These are phyloP conservation scores for Pseudonitzschia pungens DNA, from an alignment of 108 stramenopile genomes.

Conservation along the genomic window DNA sequence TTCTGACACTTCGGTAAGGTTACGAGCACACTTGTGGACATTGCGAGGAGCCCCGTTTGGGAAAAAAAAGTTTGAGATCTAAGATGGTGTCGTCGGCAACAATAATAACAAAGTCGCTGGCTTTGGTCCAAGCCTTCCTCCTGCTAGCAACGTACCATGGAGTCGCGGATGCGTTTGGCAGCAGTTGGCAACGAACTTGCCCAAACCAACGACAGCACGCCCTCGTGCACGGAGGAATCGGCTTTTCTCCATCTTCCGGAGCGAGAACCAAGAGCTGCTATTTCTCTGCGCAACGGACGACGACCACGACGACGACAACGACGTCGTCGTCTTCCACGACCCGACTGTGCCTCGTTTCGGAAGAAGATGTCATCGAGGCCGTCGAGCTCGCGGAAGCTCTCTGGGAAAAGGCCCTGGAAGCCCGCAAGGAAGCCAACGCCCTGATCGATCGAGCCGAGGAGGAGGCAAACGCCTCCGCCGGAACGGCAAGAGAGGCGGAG, in stretches of 20 bases:
- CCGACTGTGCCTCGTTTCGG: slow-evolving; percentile 39
- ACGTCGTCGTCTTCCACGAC: neutral
- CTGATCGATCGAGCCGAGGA: slow-evolving; percentile 49
- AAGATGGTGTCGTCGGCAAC: too few relatives aligned
- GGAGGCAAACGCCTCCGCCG: slow-evolving; percentile 48
- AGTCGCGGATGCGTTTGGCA: neutral
- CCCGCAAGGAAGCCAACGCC: slow-evolving; percentile 54
- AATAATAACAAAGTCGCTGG: too few relatives aligned
- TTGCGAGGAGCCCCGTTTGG: too few relatives aligned
- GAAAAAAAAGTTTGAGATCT: too few relatives aligned
- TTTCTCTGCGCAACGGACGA: too few relatives aligned
- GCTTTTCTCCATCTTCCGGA: too few relatives aligned
- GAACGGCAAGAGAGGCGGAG: slow-evolving; percentile 23
- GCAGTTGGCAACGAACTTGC: too few relatives aligned
- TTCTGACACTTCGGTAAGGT: too few relatives aligned
- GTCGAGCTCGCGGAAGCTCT: slow-evolving; percentile 56
- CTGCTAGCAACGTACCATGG: neutral
- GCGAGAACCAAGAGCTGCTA: too few relatives aligned
- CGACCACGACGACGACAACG: too few relatives aligned
- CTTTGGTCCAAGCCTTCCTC: too few relatives aligned
- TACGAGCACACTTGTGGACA: too few relatives aligned
- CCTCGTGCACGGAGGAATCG: neutral
- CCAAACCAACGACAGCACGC: neutral
- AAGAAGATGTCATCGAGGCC: slow-evolving; percentile 52
- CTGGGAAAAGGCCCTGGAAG: slow-evolving; percentile 54